Evolutionary conservation across 345 rosid genomes (phyloP).

Genomic region (Mangifera indica): DNA sequence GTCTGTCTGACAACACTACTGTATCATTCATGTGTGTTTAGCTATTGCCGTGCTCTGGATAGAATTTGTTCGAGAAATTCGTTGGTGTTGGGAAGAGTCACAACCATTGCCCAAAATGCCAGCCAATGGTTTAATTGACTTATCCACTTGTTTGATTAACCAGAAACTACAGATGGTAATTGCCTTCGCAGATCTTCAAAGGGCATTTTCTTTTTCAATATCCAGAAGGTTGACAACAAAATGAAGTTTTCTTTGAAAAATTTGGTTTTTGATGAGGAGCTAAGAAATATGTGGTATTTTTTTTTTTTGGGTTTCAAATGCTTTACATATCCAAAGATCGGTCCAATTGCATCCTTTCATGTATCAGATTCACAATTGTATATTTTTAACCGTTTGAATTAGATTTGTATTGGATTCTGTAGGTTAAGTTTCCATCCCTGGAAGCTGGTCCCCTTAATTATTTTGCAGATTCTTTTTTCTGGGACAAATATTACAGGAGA

Average conservation of each 20-base stretch:
- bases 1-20: slow-evolving; percentile 15
- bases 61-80: slow-evolving; percentile 94
- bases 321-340: background rate
- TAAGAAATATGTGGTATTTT: background rate
- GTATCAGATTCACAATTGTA: background rate
- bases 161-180: slow-evolving; percentile 96
- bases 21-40: slow-evolving; percentile 30
- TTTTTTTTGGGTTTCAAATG: background rate
- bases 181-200: slow-evolving; percentile 7
- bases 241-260: background rate
- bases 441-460: background rate
- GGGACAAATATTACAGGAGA: background rate
- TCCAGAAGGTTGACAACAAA: background rate
- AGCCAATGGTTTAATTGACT: slow-evolving; percentile 62
- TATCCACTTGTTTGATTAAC: slow-evolving; percentile 80
- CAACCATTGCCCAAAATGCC: slow-evolving; percentile 80
- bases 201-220: background rate
- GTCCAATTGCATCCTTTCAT: background rate
- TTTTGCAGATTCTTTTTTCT: background rate
- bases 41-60: slow-evolving; percentile 92
- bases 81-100: slow-evolving; percentile 98
- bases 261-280: background rate
- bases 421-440: background rate
- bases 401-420: background rate
- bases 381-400: background rate